A percentile compares a stretch with the other conserved stretches of the same genome.
These are phyloP conservation scores for Thuidium tamariscinum DNA, from an alignment of 225 moss, liverwort and hornwort genomes.

Conservation along the genomic window DNA sequence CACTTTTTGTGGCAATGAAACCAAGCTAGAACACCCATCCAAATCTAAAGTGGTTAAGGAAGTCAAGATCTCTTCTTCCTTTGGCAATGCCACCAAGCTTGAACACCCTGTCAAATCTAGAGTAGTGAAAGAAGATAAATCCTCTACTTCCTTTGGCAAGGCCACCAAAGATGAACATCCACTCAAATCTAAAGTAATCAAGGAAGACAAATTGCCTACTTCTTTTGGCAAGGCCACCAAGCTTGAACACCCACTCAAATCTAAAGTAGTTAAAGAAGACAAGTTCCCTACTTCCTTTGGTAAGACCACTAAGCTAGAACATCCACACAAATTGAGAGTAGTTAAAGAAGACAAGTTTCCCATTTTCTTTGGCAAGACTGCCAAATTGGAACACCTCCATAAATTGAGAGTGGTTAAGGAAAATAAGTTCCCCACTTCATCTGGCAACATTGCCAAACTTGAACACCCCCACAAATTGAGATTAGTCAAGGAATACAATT, in stretches of 20 bases:
- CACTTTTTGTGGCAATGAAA: no score
- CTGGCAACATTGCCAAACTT: no score
- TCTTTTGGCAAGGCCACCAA: not conserved
- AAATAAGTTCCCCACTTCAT: not conserved
- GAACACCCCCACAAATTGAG: no score
- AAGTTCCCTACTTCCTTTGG: not conserved
- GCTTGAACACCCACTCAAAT: not conserved
- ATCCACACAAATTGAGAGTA: fast-evolving
- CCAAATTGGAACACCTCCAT: fast-evolving
- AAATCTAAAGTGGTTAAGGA: no score
- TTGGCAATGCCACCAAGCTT: no score
- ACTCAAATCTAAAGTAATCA: fast-evolving
- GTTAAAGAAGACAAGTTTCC: not conserved
- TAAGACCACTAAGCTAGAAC: not conserved
- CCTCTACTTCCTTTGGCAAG: not conserved
- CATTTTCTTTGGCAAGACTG: not conserved
- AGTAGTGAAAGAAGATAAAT: not conserved
- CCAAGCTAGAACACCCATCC: no score
- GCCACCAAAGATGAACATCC: fast-evolving
- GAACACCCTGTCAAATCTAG: no score
- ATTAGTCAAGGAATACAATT: no score
- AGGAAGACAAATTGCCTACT: not conserved
- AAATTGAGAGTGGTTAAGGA: not conserved
- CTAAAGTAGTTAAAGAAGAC: not conserved
- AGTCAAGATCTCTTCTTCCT: no score